Evolutionary conservation across 371 early-diverging fungal genomes (phyloP).

Genomic region (Mortierella sp.): DNA sequence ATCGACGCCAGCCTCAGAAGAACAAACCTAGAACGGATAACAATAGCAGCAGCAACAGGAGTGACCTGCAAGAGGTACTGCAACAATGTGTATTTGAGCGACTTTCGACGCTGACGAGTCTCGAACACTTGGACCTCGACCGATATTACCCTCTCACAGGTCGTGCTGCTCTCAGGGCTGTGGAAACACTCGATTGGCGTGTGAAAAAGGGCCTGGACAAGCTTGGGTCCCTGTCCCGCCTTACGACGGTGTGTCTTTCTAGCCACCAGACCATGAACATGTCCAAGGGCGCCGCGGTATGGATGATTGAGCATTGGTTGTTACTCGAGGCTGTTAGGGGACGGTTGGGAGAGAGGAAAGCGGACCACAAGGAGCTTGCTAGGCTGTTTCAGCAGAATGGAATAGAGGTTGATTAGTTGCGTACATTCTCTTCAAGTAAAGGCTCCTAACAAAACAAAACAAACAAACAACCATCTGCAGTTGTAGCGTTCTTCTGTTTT

Average conservation of each 20-base stretch:
- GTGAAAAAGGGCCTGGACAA: conserved; percentile 1
- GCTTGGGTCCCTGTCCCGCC: background rate
- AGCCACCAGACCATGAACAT: conserved; percentile 9
- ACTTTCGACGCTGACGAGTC: background rate
- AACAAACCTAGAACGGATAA: background rate
- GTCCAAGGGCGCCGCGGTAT: conserved; percentile 5
- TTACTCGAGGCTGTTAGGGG: background rate
- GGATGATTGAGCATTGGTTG: conserved; percentile 22
- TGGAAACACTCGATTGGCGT: conserved; percentile 14
- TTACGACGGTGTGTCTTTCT: background rate
- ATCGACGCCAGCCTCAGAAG: background rate
- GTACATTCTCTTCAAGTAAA: background rate
- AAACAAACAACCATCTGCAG: too few species aligned
- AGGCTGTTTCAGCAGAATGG: background rate
- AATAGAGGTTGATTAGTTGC: background rate
- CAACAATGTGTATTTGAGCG: conserved; percentile 17
- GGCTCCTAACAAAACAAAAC: background rate
- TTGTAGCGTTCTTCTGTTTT: too few species aligned
- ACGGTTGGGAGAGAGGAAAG: conserved; percentile 8
- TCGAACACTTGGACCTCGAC: conserved; percentile 14
- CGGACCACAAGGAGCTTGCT: conserved; percentile 9
- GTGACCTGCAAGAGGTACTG: background rate
- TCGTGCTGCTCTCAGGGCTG: background rate
- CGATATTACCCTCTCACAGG: background rate
- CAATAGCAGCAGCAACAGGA: background rate